phyloP scores from a whole-genome alignment of 257 asterid species.

The Coffea canephora region DNA sequence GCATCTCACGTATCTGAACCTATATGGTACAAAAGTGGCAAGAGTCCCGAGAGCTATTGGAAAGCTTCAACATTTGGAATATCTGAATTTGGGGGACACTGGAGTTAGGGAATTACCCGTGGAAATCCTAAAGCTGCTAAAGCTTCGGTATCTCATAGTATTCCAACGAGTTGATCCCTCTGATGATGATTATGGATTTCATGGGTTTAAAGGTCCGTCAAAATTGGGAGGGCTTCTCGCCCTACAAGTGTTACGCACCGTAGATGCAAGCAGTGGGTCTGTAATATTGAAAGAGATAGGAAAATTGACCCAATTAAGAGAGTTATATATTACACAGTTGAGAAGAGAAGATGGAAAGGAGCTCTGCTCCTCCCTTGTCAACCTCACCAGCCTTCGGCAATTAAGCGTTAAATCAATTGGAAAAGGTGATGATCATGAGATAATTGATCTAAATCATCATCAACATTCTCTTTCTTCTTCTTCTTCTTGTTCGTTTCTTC shows the following conservation, averaged over 20 bases:
- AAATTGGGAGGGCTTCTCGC: conserved; percentile 10
- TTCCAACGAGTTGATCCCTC: background rate
- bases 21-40: background rate
- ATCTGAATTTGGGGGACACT: background rate
- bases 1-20: no score
- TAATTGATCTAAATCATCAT: no score
- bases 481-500: no score
- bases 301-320: conserved; percentile 22
- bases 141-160: conserved; percentile 13
- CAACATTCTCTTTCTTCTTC: no score
- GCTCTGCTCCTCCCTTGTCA: conserved; percentile 19
- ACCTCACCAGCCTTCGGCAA: conserved; percentile 12
- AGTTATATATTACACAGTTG: conserved; percentile 20
- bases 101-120: conserved; percentile 16
- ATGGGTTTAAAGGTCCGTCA: conserved; percentile 12
- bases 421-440: no score
- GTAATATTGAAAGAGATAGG: conserved; percentile 24
- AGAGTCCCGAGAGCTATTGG: conserved; percentile 11
- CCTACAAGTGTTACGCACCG: background rate
- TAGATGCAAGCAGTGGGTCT: conserved; percentile 5
- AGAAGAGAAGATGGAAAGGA: conserved; percentile 31
- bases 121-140: conserved; percentile 23
- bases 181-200: background rate
- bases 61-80: conserved; percentile 23
- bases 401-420: background rate